Base-by-base conservation (phyloP, 2,329 filamentous ascomycete genomes). In the Neurospora sp. region DNA sequence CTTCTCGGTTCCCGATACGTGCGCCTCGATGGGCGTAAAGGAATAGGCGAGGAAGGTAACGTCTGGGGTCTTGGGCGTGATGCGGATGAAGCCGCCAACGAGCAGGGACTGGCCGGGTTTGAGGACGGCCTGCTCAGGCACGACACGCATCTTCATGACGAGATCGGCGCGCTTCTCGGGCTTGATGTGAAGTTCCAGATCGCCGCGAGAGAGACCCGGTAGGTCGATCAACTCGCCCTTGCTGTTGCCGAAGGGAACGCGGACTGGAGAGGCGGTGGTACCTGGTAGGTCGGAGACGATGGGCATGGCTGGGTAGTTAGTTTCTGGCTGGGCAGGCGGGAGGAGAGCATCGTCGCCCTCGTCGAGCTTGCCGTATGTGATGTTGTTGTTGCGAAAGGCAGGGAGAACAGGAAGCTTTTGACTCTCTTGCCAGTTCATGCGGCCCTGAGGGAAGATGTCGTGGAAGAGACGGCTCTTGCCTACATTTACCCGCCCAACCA, bases 401-500 rank as follows among this genome's bases (percentile, higher is more conserved):
- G 67, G 52, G 71, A 67, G 58, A 62, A 19, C 5, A 38, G 58
- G 66, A 69, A 68, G 15, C 19, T 68, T 15, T 38, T 62, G 46
- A 9, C 28, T n/a, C 1, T 66, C 15, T 38, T 62, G 17, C 70
- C 77, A 77, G 71, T 80, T 83, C 81, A 84, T 85, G 42, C 84
- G 84, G 36, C 89, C 89, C 83, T 91, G 95, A 4, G 96, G 95
- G 76, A 94, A 97, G 8, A 97, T 89, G 4, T 89, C 87, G 75
- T 96, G 90, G 72, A 98, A 97, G 2, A 99, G 86, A 77, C 91
- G 91, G 75, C 95, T 98, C 81, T 99, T 99, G 33, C 96, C 96
- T 2, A 98, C 96, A 77, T 99, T 99, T 73, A 93, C 93, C 80
- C 97, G 98, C n/a, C 96, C 96, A 2, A 99, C 91, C 84, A 99